phyloP scores from a whole-genome alignment of 225 moss, liverwort and hornwort genomes.

The Polytrichum formosum region DNA sequence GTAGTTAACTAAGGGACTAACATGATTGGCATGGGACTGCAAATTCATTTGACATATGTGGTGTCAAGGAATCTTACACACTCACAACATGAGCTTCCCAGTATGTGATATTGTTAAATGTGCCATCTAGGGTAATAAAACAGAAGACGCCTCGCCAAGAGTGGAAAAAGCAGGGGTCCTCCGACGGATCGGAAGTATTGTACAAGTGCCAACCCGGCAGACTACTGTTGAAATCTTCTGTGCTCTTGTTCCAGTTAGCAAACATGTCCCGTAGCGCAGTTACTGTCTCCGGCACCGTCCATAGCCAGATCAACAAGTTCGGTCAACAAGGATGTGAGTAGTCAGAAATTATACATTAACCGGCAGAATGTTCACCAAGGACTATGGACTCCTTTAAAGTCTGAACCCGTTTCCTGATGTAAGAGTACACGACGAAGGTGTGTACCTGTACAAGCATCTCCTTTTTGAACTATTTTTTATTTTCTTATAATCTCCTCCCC shows the following conservation, averaged over 20 bases:
- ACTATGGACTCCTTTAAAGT: too few species aligned
- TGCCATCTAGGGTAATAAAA: too few species aligned
- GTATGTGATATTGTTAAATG: too few species aligned
- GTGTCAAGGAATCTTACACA: too few species aligned
- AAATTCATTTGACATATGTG: too few species aligned
- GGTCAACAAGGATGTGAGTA: neutral
- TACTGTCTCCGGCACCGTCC: neutral
- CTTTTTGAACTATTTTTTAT: too few species aligned
- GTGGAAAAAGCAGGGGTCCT: fast-evolving
- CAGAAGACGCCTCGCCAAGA: constrained; percentile 19
- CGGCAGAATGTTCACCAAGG: neutral
- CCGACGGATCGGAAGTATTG: fast-evolving
- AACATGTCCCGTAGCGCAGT: neutral
- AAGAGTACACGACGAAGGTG: too few species aligned
- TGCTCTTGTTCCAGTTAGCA: neutral
- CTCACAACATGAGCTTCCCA: neutral
- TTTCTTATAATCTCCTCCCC: too few species aligned
- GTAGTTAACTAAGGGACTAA: too few species aligned
- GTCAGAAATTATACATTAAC: neutral
- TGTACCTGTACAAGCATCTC: too few species aligned
- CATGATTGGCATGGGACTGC: too few species aligned
- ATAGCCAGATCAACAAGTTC: neutral
- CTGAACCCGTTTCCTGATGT: too few species aligned
- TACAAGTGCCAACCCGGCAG: neutral
- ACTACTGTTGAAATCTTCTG: neutral